These are phyloP conservation scores for Diplocarpon rosae DNA, from an alignment of 2,329 filamentous ascomycete genomes.

Conservation along the genomic window DNA sequence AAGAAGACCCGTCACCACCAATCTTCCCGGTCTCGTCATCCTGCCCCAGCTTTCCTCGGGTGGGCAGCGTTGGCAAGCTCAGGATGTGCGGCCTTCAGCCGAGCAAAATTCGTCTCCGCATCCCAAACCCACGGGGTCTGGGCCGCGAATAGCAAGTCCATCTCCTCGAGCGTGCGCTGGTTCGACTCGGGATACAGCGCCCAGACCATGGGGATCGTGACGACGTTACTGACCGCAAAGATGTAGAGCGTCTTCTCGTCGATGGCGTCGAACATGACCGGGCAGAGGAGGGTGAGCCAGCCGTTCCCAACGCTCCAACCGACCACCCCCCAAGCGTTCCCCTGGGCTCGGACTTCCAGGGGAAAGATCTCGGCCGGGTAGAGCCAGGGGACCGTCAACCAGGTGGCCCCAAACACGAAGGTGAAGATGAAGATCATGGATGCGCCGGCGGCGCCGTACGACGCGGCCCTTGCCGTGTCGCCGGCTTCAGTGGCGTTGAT, in stretches of 20 bases:
- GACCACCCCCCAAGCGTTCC: conserved; percentile 65
- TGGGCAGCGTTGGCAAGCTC: conserved; percentile 28
- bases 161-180: conserved; percentile 63
- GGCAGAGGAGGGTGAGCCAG: conserved; percentile 37
- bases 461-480: conserved; percentile 34
- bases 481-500: conserved; percentile 36
- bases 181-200: conserved; percentile 65
- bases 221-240: conserved; percentile 55
- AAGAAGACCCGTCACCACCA: not conserved
- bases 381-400: conserved; percentile 47
- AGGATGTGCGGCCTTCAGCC: conserved; percentile 50
- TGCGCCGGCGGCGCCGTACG: conserved; percentile 53
- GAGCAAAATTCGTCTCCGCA: conserved; percentile 52
- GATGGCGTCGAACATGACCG: conserved; percentile 40
- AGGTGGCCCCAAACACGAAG: conserved; percentile 43
- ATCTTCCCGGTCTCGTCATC: conserved; percentile 4
- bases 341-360: conserved; percentile 57
- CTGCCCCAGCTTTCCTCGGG: not conserved
- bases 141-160: conserved; percentile 61
- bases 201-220: conserved; percentile 56
- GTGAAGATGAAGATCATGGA: conserved; percentile 64
- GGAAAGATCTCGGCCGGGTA: conserved; percentile 68
- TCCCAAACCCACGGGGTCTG: conserved; percentile 61
- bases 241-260: conserved; percentile 64
- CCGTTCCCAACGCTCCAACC: conserved; percentile 70